Percentiles rank a stretch among this genome's conserved stretches.
Evolutionary conservation across 2,329 filamentous ascomycete species (phyloP).

Genomic region (Trichoderma harzianum): DNA sequence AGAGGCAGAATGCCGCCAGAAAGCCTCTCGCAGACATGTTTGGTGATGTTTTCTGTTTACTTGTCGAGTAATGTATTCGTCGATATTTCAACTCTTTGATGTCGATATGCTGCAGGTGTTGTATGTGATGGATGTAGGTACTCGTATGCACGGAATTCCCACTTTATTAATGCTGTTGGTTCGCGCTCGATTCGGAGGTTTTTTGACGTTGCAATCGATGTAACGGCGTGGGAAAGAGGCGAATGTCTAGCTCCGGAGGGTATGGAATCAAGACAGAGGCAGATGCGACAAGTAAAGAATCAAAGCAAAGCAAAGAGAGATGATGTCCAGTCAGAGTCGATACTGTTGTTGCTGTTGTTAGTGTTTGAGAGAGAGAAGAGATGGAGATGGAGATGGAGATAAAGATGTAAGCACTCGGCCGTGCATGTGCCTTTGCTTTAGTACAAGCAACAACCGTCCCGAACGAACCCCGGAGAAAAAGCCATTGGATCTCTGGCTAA

Average conservation of each 20-base stretch:
- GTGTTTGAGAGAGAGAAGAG: neutral
- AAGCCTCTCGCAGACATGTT: neutral
- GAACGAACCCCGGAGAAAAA: neutral
- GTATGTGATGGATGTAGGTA: neutral
- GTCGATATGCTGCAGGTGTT: neutral
- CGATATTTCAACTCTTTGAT: neutral
- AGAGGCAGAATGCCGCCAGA: neutral
- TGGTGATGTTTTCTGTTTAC: neutral
- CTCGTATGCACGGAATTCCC: neutral
- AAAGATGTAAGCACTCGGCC: neutral
- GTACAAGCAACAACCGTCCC: neutral
- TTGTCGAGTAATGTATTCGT: neutral
- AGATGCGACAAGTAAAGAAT: neutral
- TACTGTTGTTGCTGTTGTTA: neutral
- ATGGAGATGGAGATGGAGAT: neutral
- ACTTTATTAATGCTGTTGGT: neutral
- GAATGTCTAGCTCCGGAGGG: neutral
- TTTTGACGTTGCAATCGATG: neutral
- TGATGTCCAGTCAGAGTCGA: neutral
- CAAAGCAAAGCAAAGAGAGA: neutral
- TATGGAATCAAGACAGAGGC: neutral
- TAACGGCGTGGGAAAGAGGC: neutral
- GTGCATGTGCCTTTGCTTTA: neutral
- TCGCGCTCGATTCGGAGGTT: neutral
- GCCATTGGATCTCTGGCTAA: neutral